Percentiles rank a stretch among this genome's conserved stretches.
These are phyloP conservation scores for Volvox africanus DNA, from an alignment of 139 green algal species.

Conservation along the genomic window DNA sequence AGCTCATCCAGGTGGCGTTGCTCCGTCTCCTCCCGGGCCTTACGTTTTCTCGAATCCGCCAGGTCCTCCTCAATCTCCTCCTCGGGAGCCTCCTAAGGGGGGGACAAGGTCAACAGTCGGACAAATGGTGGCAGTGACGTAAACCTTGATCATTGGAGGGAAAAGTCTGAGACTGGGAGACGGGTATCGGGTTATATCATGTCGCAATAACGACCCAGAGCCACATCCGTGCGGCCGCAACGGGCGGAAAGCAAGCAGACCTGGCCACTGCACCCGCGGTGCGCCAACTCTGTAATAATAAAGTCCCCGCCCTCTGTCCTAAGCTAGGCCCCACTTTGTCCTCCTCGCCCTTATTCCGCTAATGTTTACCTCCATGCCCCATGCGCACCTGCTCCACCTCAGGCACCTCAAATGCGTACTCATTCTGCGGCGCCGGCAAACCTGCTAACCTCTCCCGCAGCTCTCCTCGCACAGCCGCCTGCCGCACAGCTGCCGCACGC, in stretches of 20 bases:
- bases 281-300: too few relatives aligned
- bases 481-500: conserved; percentile 33
- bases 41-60: conserved; percentile 75
- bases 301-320: background rate
- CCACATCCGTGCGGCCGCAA: too few relatives aligned
- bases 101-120: too few relatives aligned
- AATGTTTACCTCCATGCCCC: background rate
- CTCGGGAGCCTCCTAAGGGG: conserved; percentile 48
- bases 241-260: too few relatives aligned
- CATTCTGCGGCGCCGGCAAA: conserved; percentile 91
- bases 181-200: too few relatives aligned
- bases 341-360: background rate
- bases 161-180: too few relatives aligned
- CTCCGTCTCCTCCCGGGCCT: conserved; percentile 69
- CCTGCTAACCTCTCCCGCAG: conserved; percentile 76
- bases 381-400: conserved; percentile 61
- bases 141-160: too few relatives aligned
- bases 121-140: too few relatives aligned
- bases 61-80: conserved; percentile 84
- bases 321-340: background rate
- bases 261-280: too few relatives aligned
- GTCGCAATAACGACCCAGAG: too few relatives aligned
- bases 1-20: conserved; percentile 61
- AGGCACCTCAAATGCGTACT: conserved; percentile 89
- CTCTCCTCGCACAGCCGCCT: conserved; percentile 56